phyloP scores from a whole-genome alignment of 2,329 filamentous ascomycete species.

The Scytalidium lignicola region DNA sequence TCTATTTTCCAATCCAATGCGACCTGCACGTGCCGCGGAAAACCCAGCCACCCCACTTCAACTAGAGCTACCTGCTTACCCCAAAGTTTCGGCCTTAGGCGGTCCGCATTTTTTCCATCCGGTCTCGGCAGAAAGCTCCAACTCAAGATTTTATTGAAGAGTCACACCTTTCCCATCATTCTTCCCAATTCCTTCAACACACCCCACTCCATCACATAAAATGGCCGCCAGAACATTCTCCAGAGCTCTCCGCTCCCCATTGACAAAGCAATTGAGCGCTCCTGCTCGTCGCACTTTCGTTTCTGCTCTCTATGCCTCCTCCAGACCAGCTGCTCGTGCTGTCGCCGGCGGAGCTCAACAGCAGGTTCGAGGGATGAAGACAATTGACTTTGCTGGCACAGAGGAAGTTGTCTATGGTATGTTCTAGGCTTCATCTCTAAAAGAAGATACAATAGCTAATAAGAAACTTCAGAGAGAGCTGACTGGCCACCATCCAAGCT shows the following conservation, averaged over 20 bases:
- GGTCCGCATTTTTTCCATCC: background rate
- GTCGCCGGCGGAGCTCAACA: slow-evolving; percentile 41
- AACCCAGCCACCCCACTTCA: background rate
- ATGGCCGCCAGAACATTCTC: slow-evolving; percentile 77
- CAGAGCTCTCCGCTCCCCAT: slow-evolving; percentile 58
- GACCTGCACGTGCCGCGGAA: background rate
- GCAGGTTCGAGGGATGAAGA: slow-evolving; percentile 85
- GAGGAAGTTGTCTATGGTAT: slow-evolving; percentile 93
- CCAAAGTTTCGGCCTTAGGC: background rate
- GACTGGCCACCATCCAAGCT: slow-evolving; percentile 99
- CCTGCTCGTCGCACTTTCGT: slow-evolving; percentile 59
- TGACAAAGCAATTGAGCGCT: slow-evolving; percentile 59
- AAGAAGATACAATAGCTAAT: slow-evolving; percentile 14
- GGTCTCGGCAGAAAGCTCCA: slow-evolving; percentile 1
- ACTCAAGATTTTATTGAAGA: slow-evolving; percentile 1
- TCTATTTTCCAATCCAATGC: background rate
- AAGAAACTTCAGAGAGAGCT: slow-evolving; percentile 67
- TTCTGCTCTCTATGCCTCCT: slow-evolving; percentile 51
- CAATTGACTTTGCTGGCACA: slow-evolving; percentile 93
- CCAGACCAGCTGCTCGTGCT: slow-evolving; percentile 45
- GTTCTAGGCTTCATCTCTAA: slow-evolving; percentile 20
- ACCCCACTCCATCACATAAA: slow-evolving; percentile 31
- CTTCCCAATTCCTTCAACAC: slow-evolving; percentile 10
- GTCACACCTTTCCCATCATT: slow-evolving; percentile 9
- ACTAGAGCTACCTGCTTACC: background rate